Conservation (phyloP, 2,329 filamentous ascomycete species). For the Scorias spongiosa region DNA sequence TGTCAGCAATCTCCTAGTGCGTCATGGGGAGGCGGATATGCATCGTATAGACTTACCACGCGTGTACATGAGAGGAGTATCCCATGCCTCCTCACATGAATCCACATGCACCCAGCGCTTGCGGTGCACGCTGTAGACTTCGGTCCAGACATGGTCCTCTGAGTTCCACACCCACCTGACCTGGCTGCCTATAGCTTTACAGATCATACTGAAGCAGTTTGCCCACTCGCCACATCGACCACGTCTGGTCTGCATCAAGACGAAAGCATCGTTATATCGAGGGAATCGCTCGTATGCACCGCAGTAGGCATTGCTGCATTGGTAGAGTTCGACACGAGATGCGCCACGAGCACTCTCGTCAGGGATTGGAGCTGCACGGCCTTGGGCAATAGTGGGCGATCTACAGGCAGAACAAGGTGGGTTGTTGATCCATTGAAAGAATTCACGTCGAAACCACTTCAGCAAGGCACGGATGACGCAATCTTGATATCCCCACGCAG, state of each 20-base stretch:
- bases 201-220: conserved; percentile 98
- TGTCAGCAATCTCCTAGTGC: conserved; percentile 6
- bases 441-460: conserved; percentile 89
- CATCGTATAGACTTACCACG: conserved; percentile 43
- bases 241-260: conserved; percentile 68
- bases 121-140: conserved; percentile 88
- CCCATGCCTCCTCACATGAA: conserved; percentile 86
- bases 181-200: conserved; percentile 75
- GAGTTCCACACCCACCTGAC: conserved; percentile 98
- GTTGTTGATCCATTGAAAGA: conserved; percentile 96
- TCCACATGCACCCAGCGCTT: conserved; percentile 95
- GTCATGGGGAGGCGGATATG: neutral
- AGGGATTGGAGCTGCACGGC: conserved; percentile 68
- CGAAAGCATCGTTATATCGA: conserved; percentile 89
- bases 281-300: conserved; percentile 76
- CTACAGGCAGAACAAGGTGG: conserved; percentile 70
- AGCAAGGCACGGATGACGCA: conserved; percentile 82
- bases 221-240: conserved; percentile 92
- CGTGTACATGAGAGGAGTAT: conserved; percentile 79
- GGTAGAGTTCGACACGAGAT: conserved; percentile 75
- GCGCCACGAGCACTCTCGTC: conserved; percentile 85
- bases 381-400: conserved; percentile 67
- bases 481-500: conserved; percentile 95
- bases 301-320: conserved; percentile 64
- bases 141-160: conserved; percentile 95